phyloP scores from a whole-genome alignment of 176 grass and related monocot genomes.

The Rhynchospora breviuscula region DNA sequence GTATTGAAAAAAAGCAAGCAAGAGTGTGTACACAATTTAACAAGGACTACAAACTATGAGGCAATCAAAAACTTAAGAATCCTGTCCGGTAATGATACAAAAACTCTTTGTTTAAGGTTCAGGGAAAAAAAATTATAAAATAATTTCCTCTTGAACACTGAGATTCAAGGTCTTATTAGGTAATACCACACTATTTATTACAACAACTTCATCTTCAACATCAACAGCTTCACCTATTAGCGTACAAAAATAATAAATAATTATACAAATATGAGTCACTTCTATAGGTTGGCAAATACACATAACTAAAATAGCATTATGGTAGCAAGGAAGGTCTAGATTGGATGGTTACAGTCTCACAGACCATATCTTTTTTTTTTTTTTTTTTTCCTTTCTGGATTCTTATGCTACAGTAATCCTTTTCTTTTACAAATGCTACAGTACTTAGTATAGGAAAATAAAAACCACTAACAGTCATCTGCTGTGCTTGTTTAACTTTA shows the following conservation, averaged over 20 bases:
- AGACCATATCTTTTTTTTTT: background rate
- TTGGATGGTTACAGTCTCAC: background rate
- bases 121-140: constrained; percentile 53
- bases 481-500: background rate
- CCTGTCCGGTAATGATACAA: constrained; percentile 13
- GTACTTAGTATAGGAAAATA: background rate
- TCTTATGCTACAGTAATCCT: background rate
- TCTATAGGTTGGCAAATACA: constrained; percentile 17
- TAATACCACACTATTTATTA: constrained; percentile 79
- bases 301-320: background rate
- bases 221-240: constrained; percentile 79
- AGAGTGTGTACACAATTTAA: constrained; percentile 19
- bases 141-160: constrained; percentile 97
- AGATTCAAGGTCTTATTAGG: constrained; percentile 91
- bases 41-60: constrained; percentile 21
- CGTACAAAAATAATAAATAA: background rate
- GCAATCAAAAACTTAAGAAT: constrained; percentile 24
- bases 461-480: background rate
- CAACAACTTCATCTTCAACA: constrained; percentile 97
- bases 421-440: background rate
- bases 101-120: constrained; percentile 30
- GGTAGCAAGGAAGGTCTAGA: background rate
- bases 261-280: background rate
- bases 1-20: background rate
- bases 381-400: background rate